Base-by-base conservation (phyloP, 768 basidiomycete genomes). In the Leccinellum albellum region DNA sequence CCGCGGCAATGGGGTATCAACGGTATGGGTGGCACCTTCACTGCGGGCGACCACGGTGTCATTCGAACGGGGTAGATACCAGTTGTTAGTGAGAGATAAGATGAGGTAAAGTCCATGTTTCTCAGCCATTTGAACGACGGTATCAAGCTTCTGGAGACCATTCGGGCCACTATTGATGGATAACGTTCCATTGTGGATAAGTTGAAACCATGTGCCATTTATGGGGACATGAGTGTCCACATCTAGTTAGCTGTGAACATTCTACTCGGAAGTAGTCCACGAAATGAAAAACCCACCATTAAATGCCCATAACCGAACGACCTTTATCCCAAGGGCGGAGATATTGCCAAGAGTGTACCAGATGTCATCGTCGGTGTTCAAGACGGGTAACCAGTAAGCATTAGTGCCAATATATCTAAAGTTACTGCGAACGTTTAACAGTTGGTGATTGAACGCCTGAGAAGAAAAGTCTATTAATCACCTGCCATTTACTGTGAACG, bases 221-320 rank as follows among this genome's bases (percentile, higher is more conserved):
- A 71, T 63, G 8, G 84, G 83, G 60, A 83, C 73, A n/a, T n/a
- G n/a, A n/a, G 73, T 68, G 3, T 72, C 70, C 42, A 86, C 84
- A 60, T 84, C 82, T 83, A 20, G 53, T 49, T 17, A 15, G 48
- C n/a, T 10, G 37, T 71, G n/a, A 65, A 57, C 7, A 23, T 37
- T n/a, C 37, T n/a, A 51, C 51, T 28, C n/a, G 13, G 26, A 6
- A 8, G 14, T 12, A 31, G 54, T 37, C 15, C 53, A 55, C 26
- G n/a, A 24, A 23, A 31, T 26, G 50, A 35, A 31, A 29, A 47
- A 15, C 52, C 55, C 35, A 80, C 86, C 87, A 70, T 88, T 88
- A 69, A 88, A 89, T 17, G 79, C 88, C 88, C 88, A 89, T 4
- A 82, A 75, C 42, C 87, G 77, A 28, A 88, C 80, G 21, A 85